Percentiles rank a stretch among this genome's conserved stretches.
These are phyloP conservation scores for Leishmania mexicana DNA, from an alignment of 208 protist species.

Conservation along the genomic window DNA sequence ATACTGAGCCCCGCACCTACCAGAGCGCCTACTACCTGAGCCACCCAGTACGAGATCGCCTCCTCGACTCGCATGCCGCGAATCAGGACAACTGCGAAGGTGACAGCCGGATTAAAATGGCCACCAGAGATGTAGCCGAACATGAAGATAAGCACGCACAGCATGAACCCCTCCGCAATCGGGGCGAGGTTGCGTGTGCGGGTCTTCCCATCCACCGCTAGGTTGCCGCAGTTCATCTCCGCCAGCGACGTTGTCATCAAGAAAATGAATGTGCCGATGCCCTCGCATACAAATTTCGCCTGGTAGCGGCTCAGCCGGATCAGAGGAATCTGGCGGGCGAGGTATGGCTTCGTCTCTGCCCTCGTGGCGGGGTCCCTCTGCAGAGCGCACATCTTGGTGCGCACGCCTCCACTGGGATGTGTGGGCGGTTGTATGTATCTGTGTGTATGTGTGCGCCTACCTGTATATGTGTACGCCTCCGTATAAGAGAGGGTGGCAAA, in stretches of 20 bases:
- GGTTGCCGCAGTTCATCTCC: slow-evolving; percentile 74
- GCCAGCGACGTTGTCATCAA: slow-evolving; percentile 75
- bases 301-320: slow-evolving; percentile 62
- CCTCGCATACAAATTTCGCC: slow-evolving; percentile 67
- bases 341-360: slow-evolving; percentile 39
- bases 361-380: slow-evolving; percentile 14
- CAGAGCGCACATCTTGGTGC: slow-evolving; percentile 16
- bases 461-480: not conserved
- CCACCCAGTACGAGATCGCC: slow-evolving; percentile 78
- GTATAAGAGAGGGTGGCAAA: not conserved
- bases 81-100: slow-evolving; percentile 67
- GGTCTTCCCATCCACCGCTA: slow-evolving; percentile 57
- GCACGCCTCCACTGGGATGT: not conserved
- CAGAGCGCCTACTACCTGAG: slow-evolving; percentile 77
- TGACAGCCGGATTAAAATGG: slow-evolving; percentile 88
- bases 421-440: not conserved
- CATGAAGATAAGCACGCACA: slow-evolving; percentile 79
- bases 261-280: slow-evolving; percentile 79
- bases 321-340: slow-evolving; percentile 57
- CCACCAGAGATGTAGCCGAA: slow-evolving; percentile 86
- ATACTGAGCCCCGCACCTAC: slow-evolving; percentile 61
- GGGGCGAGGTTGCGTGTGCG: slow-evolving; percentile 82
- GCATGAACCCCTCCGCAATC: slow-evolving; percentile 80
- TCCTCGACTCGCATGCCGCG: slow-evolving; percentile 73
- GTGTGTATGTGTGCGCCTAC: not conserved